Evolutionary conservation across 495 filamentous ascomycete genomes (phyloP), one percentile per base, ranked within the genome.

Genomic region (Cudoniella acicularis): DNA sequence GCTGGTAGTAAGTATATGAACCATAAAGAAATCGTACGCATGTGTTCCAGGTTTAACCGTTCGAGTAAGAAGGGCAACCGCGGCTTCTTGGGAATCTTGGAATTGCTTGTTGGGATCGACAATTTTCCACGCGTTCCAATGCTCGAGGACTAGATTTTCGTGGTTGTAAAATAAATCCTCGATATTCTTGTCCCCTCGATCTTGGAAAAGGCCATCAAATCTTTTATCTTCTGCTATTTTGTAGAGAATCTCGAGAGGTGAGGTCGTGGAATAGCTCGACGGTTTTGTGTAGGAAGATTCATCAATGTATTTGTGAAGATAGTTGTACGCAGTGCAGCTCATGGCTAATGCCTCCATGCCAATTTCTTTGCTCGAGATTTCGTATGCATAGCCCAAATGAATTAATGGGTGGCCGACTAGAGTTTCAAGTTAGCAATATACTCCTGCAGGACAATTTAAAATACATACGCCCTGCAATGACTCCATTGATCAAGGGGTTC

Each of bases 81-180:
- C 91, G 1, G 87, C 83, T 64, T 87, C 79, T 66, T 96, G 91
- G 3, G 84, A 90, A 42, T 90, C 81, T 52, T 85, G 78, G 71
- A 97, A 95, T 64, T 88, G 86, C 52, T 83, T 78, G 27, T 75
- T 72, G 0, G 87, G 85, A 52, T 89, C 75, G 16, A 70, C 59
- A 43, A 92, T 77, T 18, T 78, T 77, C 89, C 90, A 93, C 13
- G 88, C 84, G 61, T 95, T 93, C 90, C 90, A 97, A 74, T 96
- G 88, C 50, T 92, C 84, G 36, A 96, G 71, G 2, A 94, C 72
- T 0, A 80, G 76, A n/a, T 76, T 73, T 69, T 93, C 89, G 53
- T 84, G 82, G 47, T 84, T 73, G n/a, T 76, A 64, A 66, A 96
- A 87, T 6, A 96, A 73, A 4, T 72, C 70, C 2, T 80, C 75